Evolutionary conservation across 192 early-diverging fungal genomes (phyloP).

Genomic region (Podila minutissima): DNA sequence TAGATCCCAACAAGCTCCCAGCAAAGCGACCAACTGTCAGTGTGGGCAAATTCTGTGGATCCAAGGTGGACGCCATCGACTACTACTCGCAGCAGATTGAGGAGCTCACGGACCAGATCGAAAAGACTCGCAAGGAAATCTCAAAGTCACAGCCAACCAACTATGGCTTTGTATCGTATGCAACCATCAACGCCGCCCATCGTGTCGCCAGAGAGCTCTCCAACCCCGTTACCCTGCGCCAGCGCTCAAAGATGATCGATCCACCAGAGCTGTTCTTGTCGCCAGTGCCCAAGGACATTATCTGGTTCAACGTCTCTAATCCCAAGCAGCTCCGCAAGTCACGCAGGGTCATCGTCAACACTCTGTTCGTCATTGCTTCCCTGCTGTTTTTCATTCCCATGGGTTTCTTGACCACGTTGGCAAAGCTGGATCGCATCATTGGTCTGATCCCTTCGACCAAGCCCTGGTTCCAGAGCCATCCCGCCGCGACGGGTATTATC

Average conservation of each 20-base stretch:
- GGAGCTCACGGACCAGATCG: slow-evolving; percentile 62
- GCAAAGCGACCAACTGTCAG: slow-evolving; percentile 54
- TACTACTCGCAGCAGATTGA: slow-evolving; percentile 74
- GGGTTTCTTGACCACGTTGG: slow-evolving; percentile 65
- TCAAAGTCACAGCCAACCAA: slow-evolving; percentile 65
- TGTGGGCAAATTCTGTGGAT: slow-evolving; percentile 47
- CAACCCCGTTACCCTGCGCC: slow-evolving; percentile 11
- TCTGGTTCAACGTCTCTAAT: slow-evolving; percentile 77
- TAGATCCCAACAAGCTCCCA: slow-evolving; percentile 45
- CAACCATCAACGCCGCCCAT: slow-evolving; percentile 60
- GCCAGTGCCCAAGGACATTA: slow-evolving; percentile 79
- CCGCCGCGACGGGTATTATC: slow-evolving; percentile 65
- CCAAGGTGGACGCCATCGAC: slow-evolving; percentile 76
- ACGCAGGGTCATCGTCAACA: slow-evolving; percentile 50
- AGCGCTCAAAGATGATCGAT: slow-evolving; percentile 26
- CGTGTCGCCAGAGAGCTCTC: slow-evolving; percentile 55
- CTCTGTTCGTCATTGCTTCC: slow-evolving; percentile 64
- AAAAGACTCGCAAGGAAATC: slow-evolving; percentile 55
- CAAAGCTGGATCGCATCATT: slow-evolving; percentile 66
- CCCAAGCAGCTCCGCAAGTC: slow-evolving; percentile 58
- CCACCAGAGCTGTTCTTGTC: slow-evolving; percentile 60
- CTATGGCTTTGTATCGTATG: slow-evolving; percentile 77
- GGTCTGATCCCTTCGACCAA: slow-evolving; percentile 60
- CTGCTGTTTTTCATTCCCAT: slow-evolving; percentile 78
- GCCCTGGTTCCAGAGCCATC: slow-evolving; percentile 57